phyloP scores from a whole-genome alignment of 345 rosid species.

The Salix caprea region DNA sequence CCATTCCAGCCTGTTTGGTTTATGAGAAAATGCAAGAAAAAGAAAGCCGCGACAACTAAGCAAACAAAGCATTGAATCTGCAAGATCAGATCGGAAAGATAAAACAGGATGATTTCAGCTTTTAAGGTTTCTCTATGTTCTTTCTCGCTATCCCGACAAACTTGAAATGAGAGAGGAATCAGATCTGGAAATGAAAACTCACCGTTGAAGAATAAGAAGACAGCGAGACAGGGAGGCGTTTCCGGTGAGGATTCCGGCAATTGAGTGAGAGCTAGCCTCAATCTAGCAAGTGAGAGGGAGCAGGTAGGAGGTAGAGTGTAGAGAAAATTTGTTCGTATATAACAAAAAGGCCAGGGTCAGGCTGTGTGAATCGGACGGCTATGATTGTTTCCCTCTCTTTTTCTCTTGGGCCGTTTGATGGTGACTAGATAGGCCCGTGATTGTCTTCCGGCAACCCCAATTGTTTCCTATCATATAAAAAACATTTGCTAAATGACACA shows the following conservation, averaged over 20 bases:
- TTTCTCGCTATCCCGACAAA: neutral
- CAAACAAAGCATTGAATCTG: neutral
- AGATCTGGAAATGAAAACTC: neutral
- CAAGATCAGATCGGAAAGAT: neutral
- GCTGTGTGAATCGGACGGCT: constrained; percentile 35
- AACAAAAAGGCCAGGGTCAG: neutral
- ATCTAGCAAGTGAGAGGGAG: constrained; percentile 1
- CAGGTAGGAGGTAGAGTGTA: neutral
- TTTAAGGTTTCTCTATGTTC: neutral
- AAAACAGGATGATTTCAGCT: neutral
- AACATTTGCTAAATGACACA: no score
- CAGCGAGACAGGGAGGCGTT: neutral
- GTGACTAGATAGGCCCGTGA: neutral
- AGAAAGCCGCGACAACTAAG: neutral
- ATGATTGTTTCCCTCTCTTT: constrained; percentile 27
- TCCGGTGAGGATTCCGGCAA: neutral
- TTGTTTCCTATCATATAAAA: no score
- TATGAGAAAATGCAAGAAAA: neutral
- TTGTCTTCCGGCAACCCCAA: no score
- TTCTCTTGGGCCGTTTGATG: constrained; percentile 24
- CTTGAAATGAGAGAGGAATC: neutral
- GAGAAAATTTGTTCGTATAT: constrained; percentile 11
- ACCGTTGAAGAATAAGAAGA: neutral
- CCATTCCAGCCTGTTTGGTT: neutral
- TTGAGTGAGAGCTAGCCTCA: constrained; percentile 10